Evolutionary conservation across 129 eudicot species (phyloP).

Genomic region (Logfia minima): DNA sequence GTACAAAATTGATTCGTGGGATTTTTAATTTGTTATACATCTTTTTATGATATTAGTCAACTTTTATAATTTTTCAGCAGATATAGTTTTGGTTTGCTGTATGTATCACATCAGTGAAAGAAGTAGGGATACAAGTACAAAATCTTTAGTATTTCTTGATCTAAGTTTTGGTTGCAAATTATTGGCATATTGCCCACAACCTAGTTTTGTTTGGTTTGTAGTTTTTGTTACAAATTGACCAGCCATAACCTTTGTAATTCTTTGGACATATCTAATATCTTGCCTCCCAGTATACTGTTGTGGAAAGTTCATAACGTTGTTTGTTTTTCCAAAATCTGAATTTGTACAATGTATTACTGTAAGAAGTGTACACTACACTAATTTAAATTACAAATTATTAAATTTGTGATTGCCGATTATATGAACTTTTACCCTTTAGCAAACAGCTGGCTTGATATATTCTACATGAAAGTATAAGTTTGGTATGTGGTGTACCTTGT

Average conservation of each 20-base stretch:
- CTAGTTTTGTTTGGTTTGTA: not conserved
- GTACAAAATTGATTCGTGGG: conserved; percentile 23
- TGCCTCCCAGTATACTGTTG: too few relatives aligned
- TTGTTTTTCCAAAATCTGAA: not conserved
- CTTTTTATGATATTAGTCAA: conserved; percentile 7
- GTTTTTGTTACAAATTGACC: not conserved
- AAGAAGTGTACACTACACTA: not conserved
- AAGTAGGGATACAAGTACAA: not conserved
- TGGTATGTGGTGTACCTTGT: not conserved
- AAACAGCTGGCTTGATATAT: not conserved
- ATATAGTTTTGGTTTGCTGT: not conserved
- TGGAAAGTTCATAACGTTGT: too few relatives aligned
- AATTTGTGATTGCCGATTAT: not conserved
- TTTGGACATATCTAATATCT: too few relatives aligned
- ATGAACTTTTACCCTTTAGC: not conserved
- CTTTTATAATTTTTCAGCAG: not conserved
- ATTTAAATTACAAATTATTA: too few relatives aligned
- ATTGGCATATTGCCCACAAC: not conserved
- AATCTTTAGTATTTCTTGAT: not conserved
- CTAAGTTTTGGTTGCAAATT: not conserved
- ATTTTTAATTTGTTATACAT: conserved; percentile 8
- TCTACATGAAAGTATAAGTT: not conserved
- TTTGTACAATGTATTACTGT: too few relatives aligned
- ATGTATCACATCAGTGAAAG: not conserved
- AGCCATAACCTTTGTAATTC: not conserved